Base-by-base conservation (phyloP, 2,329 filamentous ascomycete genomes). In the Ophiostoma triangulosporum region DNA sequence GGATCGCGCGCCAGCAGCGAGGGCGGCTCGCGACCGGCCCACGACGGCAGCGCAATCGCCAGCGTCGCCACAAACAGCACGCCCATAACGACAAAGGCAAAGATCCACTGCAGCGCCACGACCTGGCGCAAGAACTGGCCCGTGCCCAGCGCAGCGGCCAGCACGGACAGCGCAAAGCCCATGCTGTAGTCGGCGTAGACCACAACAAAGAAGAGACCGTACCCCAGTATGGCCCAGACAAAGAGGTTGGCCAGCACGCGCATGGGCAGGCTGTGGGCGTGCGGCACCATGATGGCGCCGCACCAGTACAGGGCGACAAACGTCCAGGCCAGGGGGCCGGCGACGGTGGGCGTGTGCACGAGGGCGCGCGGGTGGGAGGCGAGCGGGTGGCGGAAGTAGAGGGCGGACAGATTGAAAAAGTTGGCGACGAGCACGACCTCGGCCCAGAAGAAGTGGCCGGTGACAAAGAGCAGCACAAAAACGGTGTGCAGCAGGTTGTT, bases 301-400 rank as follows among this genome's bases (percentile, higher is more conserved):
- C 88, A 87, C 87, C 88, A 95, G 73, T 90, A 91, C 52, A 95
- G 75, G 29, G 86, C 85, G 14, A 91, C 81, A 63, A 93, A 86
- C 14, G 84, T 89, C 86, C 88, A 95, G 1, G 84, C 86, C 60
- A 95, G 73, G 6, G 89, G 89, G 0, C 82, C 86, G 15, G 84
- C 83, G 22, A 89, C 80, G 45, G 82, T 81, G 6, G 87, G 80
- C 11, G 82, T 71, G 68, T 95, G 88, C 60, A 95, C 86, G 62
- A 86, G 80, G 15, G 50, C 54, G 24, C 54, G 57, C 22, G 58
- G 53, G 56, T 81, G 76, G 4, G 86, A 80, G 53, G 84, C 83
- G 0, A 77, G 77, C 20, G 77, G 76, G 70, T 94, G 84, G 57
- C 84, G 81, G 77, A 91, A 89, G 71, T 95, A 95, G 31, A 90